Evolutionary conservation across 1,284 basidiomycete species (phyloP).

Genomic region (Tremellales sp.): DNA sequence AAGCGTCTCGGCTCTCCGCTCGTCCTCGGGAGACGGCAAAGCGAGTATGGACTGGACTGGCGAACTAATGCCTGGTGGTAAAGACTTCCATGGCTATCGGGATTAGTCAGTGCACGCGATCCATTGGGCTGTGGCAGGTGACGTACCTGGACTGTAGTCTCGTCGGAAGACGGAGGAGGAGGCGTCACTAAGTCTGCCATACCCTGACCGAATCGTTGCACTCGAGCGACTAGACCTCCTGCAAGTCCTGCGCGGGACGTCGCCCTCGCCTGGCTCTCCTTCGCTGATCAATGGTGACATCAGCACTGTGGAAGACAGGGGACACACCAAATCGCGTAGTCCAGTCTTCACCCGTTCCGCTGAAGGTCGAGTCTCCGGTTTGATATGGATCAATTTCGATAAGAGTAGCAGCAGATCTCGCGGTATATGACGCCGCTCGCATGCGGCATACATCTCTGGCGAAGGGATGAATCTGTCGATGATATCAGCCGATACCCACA

Average conservation of each 20-base stretch:
- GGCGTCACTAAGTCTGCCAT: no score
- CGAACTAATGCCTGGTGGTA: slow-evolving; percentile 2
- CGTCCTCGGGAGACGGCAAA: not conserved
- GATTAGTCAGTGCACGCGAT: no score
- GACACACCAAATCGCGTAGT: slow-evolving; percentile 18
- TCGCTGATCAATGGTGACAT: not conserved
- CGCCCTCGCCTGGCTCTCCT: not conserved
- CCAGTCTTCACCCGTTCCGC: slow-evolving; percentile 59
- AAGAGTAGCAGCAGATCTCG: slow-evolving; percentile 65
- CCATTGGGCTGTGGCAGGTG: no score
- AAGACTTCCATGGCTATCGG: not conserved
- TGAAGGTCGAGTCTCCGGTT: slow-evolving; percentile 61
- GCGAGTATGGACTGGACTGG: slow-evolving; percentile 5
- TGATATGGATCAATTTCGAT: slow-evolving; percentile 63
- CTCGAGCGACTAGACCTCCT: not conserved
- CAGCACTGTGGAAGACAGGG: not conserved
- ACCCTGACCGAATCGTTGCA: not conserved
- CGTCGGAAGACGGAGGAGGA: no score
- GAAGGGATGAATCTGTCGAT: slow-evolving; percentile 59
- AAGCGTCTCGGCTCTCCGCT: no score
- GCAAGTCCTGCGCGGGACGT: not conserved
- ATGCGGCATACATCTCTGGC: slow-evolving; percentile 53
- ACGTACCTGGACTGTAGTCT: no score
- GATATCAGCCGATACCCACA: not conserved
- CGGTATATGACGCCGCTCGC: slow-evolving; percentile 66